Conservation (phyloP, 495 filamentous ascomycete genomes). For the Lasiosphaeria ovina region DNA sequence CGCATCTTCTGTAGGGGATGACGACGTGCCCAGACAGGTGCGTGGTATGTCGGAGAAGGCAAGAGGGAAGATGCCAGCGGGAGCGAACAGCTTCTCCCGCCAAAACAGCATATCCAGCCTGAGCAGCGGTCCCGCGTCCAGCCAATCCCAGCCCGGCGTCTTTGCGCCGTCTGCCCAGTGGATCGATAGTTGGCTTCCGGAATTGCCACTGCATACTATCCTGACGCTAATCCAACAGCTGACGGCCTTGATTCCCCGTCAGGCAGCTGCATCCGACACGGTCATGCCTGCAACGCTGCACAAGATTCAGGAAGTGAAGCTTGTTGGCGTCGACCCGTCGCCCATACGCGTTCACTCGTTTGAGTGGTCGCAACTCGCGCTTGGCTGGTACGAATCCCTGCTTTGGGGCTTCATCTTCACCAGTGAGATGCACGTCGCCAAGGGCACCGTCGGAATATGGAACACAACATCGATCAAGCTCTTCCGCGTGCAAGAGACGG, state of each 20-base stretch:
- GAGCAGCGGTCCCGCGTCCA: slow-evolving; percentile 58
- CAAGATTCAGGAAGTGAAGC: slow-evolving; percentile 40
- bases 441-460: slow-evolving; percentile 93
- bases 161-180: slow-evolving; percentile 78
- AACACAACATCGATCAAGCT: slow-evolving; percentile 84
- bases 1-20: slow-evolving; percentile 65
- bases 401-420: slow-evolving; percentile 96
- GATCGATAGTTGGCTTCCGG: slow-evolving; percentile 94
- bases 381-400: slow-evolving; percentile 95
- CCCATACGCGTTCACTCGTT: slow-evolving; percentile 82
- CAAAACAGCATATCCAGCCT: slow-evolving; percentile 91
- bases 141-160: slow-evolving; percentile 48
- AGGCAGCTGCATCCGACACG: slow-evolving; percentile 35
- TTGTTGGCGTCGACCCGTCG: slow-evolving; percentile 68
- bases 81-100: slow-evolving; percentile 76
- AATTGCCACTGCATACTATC: slow-evolving; percentile 87
- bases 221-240: slow-evolving; percentile 73
- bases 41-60: slow-evolving; percentile 98
- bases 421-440: slow-evolving; percentile 81
- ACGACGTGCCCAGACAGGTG: slow-evolving; percentile 82
- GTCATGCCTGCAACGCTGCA: slow-evolving; percentile 36
- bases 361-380: slow-evolving; percentile 87
- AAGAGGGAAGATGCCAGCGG: slow-evolving; percentile 92
- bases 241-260: slow-evolving; percentile 45
- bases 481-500: slow-evolving; percentile 86